These are phyloP conservation scores for Monosporascus sp. DNA, from an alignment of 2,329 filamentous ascomycete genomes.

Conservation along the genomic window DNA sequence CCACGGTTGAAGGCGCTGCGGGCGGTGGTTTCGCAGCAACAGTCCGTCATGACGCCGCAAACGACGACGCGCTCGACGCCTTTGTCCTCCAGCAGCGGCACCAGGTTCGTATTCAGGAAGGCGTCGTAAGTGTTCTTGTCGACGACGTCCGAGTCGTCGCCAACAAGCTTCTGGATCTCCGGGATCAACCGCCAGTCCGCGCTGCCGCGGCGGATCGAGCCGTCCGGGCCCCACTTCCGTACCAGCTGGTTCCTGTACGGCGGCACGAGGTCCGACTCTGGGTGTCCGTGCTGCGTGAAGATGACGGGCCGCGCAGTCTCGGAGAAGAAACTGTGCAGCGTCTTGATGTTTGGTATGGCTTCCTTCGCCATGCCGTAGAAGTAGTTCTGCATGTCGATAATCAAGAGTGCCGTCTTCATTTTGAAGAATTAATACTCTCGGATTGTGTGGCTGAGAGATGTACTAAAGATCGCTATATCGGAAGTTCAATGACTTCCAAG, in stretches of 20 bases:
- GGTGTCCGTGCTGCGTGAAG: conserved; percentile 36
- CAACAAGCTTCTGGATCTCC: conserved; percentile 11
- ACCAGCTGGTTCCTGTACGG: conserved; percentile 32
- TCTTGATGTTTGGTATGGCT: conserved; percentile 29
- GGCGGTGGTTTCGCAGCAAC: conserved; percentile 34
- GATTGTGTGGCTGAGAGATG: too few relatives aligned
- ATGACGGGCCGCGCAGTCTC: conserved; percentile 23
- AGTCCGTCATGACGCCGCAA: conserved; percentile 37
- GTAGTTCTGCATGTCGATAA: conserved; percentile 35
- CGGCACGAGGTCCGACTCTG: conserved; percentile 23
- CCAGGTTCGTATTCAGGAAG: conserved; percentile 30
- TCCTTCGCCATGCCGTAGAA: conserved; percentile 29
- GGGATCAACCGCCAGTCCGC: conserved; percentile 28
- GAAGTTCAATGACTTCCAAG: too few relatives aligned
- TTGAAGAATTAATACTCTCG: too few relatives aligned
- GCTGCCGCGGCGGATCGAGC: conserved; percentile 25
- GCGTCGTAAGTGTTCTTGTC: conserved; percentile 37
- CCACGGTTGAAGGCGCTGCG: conserved; percentile 33
- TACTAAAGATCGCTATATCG: too few relatives aligned
- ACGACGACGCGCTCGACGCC: conserved; percentile 29
- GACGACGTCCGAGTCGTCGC: not conserved
- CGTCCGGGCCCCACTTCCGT: conserved; percentile 30
- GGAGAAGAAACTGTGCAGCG: conserved; percentile 17
- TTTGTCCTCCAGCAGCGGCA: conserved; percentile 18
- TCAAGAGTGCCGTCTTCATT: conserved; percentile 29